Evolutionary conservation across 2,329 filamentous ascomycete genomes (phyloP), one percentile per base, ranked within the genome.

Genomic region (Fusarium musae): DNA sequence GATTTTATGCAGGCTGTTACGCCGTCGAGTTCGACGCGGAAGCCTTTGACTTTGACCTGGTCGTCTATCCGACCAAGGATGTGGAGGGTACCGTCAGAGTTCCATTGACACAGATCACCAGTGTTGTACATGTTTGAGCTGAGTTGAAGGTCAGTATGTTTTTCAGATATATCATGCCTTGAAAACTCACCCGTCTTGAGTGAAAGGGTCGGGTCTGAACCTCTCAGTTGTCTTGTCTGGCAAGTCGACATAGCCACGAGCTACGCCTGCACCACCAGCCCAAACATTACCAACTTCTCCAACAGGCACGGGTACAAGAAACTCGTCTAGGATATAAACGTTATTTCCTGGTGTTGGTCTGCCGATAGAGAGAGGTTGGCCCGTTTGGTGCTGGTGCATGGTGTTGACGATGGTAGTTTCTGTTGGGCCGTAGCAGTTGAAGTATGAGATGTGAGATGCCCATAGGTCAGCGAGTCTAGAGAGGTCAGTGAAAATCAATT

Each of bases 361-460:
- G 4, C 89, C 89, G 60, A 90, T 90, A 0, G 87, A 85, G 5
- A 90, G 78, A 8, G 81, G 80, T 23, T 89, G 87, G 23, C 80
- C 79, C 56, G 86, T 82, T 46, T 63, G 46, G 32, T 77, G 75
- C 6, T 26, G 43, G 37, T 77, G 75, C 77, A 87, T 86, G 3
- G 88, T 88, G 78, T 90, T 90, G 60, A 90, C 83, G 47, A 90
- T 88, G 4, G 87, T 90, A 11, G 88, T 87, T 75, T 91, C 89
- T 1, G 89, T 90, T 0, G 89, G 88, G 4, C 89, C 89, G 72
- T 88, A 90, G 73, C 87, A 86, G 79, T 90, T 90, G 81, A 81
- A 87, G 72, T 87, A 87, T 3, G 80, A 83, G 16, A 81, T 80
- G 49, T 83, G 78, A 6, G 83, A 80, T 6, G 87, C 85, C 88